These are phyloP conservation scores for Leccinum longicurvipes DNA, from an alignment of 768 basidiomycete species.

Conservation along the genomic window DNA sequence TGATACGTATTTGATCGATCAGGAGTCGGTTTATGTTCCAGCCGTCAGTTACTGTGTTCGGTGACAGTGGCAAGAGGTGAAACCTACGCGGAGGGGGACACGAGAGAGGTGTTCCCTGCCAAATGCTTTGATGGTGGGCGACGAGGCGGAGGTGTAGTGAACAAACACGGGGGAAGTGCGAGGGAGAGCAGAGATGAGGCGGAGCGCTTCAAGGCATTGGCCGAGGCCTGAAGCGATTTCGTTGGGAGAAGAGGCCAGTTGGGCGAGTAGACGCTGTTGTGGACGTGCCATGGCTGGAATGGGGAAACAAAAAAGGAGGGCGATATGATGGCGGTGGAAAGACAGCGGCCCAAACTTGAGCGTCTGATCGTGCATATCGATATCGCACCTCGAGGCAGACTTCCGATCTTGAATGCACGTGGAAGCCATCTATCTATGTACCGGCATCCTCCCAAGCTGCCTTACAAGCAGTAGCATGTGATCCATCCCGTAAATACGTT, in stretches of 20 bases:
- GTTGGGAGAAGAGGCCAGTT: conserved; percentile 31
- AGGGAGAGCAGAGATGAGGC: conserved; percentile 29
- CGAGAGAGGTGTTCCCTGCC: conserved; percentile 32
- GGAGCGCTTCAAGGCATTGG: conserved; percentile 32
- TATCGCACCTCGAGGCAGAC: neutral
- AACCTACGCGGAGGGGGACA: conserved; percentile 31
- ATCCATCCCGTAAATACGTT: neutral
- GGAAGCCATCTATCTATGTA: too few relatives aligned
- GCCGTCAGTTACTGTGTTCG: neutral
- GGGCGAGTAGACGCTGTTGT: conserved; percentile 29
- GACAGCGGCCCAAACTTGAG: neutral
- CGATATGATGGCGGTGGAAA: neutral
- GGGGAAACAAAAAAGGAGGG: neutral
- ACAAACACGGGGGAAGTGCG: conserved; percentile 28
- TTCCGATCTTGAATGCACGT: neutral
- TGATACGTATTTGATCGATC: neutral
- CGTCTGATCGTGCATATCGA: neutral
- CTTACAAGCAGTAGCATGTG: too few relatives aligned
- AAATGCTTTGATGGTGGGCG: conserved; percentile 25
- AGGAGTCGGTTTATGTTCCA: neutral
- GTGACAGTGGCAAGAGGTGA: neutral
- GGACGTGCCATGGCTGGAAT: conserved; percentile 20
- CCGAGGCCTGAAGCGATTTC: conserved; percentile 32
- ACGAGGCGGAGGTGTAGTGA: conserved; percentile 16
- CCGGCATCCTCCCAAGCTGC: neutral